Evolutionary conservation across 345 rosid species (phyloP).

Genomic region (Acer yangbiense): DNA sequence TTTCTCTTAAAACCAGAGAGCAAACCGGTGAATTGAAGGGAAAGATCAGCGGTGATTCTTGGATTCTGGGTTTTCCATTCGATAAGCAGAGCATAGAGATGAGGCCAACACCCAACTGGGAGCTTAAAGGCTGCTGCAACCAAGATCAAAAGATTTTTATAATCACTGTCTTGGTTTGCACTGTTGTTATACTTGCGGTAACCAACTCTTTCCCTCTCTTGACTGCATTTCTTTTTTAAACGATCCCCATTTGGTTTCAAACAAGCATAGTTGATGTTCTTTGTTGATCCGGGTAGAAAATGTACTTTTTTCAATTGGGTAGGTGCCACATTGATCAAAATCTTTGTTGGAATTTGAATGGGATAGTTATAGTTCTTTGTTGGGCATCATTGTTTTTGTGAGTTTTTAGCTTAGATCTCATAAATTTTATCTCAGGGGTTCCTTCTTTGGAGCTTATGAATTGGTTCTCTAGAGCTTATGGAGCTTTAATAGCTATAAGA

Average conservation of each 20-base stretch:
- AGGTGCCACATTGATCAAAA: neutral
- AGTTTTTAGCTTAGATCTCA: neutral
- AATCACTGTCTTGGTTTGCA: slow-evolving; percentile 53
- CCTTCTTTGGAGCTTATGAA: neutral
- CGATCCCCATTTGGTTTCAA: neutral
- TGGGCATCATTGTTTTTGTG: neutral
- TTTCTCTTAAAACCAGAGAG: too few relatives aligned
- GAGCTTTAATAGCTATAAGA: neutral
- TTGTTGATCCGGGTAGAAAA: neutral
- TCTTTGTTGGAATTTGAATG: neutral
- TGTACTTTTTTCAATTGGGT: neutral
- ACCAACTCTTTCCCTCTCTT: neutral
- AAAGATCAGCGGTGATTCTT: neutral
- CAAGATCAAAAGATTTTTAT: slow-evolving; percentile 63
- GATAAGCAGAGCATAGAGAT: neutral
- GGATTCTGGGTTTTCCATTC: neutral
- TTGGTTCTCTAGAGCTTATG: neutral
- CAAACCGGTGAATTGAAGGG: neutral
- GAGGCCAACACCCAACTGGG: slow-evolving; percentile 52
- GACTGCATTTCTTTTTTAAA: neutral
- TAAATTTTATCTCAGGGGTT: neutral
- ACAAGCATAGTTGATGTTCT: neutral
- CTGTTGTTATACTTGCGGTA: slow-evolving; percentile 63
- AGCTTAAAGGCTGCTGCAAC: slow-evolving; percentile 55
- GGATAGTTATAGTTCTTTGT: neutral